Evolutionary conservation across 345 rosid genomes (phyloP).

Genomic region (Chamaenerion angustifolium): DNA sequence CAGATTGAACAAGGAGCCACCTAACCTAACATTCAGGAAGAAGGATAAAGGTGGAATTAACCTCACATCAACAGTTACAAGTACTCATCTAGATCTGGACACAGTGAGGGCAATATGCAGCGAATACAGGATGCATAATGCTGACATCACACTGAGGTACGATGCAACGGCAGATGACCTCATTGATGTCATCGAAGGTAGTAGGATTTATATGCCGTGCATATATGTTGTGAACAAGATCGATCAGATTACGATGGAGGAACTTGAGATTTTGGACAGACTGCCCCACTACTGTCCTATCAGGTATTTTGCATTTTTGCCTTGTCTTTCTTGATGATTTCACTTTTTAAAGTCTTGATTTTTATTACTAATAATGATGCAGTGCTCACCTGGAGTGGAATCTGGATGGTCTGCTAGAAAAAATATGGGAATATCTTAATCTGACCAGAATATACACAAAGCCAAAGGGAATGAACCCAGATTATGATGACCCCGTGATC

Average conservation of each 20-base stretch:
- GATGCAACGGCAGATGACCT: constrained; percentile 99
- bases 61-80: constrained; percentile 72
- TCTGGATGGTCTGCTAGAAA: constrained; percentile 80
- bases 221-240: constrained; percentile 90
- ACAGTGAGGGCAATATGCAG: constrained; percentile 97
- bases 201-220: constrained; percentile 96
- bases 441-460: constrained; percentile 89
- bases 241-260: constrained; percentile 92
- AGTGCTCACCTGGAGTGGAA: constrained; percentile 99
- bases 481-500: constrained; percentile 92
- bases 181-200: constrained; percentile 94
- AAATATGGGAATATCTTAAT: constrained; percentile 87
- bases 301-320: constrained; percentile 34
- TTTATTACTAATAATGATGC: constrained; percentile 3
- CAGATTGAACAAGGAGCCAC: constrained; percentile 98
- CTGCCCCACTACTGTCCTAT: constrained; percentile 98
- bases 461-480: constrained; percentile 96
- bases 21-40: constrained; percentile 92
- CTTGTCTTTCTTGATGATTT: not conserved
- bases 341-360: not conserved
- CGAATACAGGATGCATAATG: constrained; percentile 90
- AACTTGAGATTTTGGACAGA: constrained; percentile 87
- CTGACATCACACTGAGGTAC: constrained; percentile 81
- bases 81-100: constrained; percentile 81
- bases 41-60: constrained; percentile 97